These are phyloP conservation scores for Colletotrichum sp. DNA, from an alignment of 2,329 filamentous ascomycete species.

Conservation along the genomic window DNA sequence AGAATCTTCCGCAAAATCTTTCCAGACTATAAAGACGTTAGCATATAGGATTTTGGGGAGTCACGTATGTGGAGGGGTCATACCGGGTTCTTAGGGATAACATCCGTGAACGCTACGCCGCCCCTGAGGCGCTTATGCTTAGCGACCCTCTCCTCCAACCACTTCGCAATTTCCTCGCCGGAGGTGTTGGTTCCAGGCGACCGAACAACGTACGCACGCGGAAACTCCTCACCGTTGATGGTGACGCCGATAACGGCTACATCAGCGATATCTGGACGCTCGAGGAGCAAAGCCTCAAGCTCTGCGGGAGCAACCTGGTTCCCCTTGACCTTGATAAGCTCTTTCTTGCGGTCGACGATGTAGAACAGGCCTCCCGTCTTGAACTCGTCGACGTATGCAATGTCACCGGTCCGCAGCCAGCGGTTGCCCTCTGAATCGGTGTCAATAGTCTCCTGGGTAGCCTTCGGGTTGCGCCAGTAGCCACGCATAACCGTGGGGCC, in stretches of 20 bases:
- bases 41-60: neutral
- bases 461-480: constrained; percentile 76
- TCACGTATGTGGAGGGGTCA: constrained; percentile 27
- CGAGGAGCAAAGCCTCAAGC: constrained; percentile 40
- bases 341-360: constrained; percentile 77
- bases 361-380: constrained; percentile 55
- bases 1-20: constrained; percentile 69
- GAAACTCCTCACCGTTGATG: constrained; percentile 59
- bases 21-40: constrained; percentile 52
- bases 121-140: constrained; percentile 72
- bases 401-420: constrained; percentile 79
- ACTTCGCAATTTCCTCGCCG: constrained; percentile 63
- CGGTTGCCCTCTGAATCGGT: constrained; percentile 53
- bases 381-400: constrained; percentile 69
- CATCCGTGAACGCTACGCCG: constrained; percentile 71
- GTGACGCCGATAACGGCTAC: constrained; percentile 69
- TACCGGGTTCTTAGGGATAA: constrained; percentile 65
- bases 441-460: constrained; percentile 64
- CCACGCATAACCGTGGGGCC: constrained; percentile 77
- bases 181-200: constrained; percentile 49
- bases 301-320: constrained; percentile 65
- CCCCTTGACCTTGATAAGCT: constrained; percentile 67
- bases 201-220: constrained; percentile 66
- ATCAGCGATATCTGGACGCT: constrained; percentile 57
- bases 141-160: constrained; percentile 68